Conservation (phyloP, 1,284 basidiomycete species). For the Rugiboletus extremiorientalis region DNA sequence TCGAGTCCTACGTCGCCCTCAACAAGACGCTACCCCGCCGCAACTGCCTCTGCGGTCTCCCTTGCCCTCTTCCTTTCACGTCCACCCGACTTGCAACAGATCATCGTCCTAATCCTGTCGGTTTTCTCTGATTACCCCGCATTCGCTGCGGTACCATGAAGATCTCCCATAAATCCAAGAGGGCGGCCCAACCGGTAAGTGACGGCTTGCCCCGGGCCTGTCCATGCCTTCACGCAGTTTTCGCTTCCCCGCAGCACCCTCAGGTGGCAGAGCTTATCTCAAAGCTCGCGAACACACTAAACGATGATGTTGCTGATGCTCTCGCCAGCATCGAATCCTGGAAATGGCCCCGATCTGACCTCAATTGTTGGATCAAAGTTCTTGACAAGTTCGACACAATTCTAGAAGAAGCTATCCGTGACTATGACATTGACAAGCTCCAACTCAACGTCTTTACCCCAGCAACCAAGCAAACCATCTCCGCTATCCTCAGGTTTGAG, state of each 20-base stretch:
- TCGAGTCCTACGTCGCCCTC: conserved; percentile 29
- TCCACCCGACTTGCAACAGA: conserved; percentile 9
- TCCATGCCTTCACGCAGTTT: conserved; percentile 32
- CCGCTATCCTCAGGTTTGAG: conserved; percentile 87
- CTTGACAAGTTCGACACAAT: conserved; percentile 94
- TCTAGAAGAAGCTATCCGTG: conserved; percentile 79
- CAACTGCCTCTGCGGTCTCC: conserved; percentile 4
- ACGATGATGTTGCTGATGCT: conserved; percentile 63
- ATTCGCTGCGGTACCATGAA: conserved; percentile 67
- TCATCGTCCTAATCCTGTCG: conserved; percentile 10
- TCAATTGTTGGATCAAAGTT: conserved; percentile 95
- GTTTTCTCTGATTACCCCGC: conserved; percentile 36
- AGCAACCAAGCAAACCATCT: conserved; percentile 72
- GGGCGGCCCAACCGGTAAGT: conserved; percentile 63
- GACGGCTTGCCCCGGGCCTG: neutral
- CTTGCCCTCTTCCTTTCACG: conserved; percentile 21
- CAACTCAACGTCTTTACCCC: conserved; percentile 83
- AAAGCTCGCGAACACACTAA: conserved; percentile 61
- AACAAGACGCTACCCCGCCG: conserved; percentile 1
- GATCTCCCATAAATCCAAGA: conserved; percentile 79
- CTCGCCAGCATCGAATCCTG: conserved; percentile 73
- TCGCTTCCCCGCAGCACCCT: conserved; percentile 53
- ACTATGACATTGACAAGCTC: conserved; percentile 81
- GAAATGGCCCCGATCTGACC: conserved; percentile 96
- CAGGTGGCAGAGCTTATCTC: conserved; percentile 75